phyloP scores from a whole-genome alignment of 345 rosid genomes.

The Eucalyptus curtisii region DNA sequence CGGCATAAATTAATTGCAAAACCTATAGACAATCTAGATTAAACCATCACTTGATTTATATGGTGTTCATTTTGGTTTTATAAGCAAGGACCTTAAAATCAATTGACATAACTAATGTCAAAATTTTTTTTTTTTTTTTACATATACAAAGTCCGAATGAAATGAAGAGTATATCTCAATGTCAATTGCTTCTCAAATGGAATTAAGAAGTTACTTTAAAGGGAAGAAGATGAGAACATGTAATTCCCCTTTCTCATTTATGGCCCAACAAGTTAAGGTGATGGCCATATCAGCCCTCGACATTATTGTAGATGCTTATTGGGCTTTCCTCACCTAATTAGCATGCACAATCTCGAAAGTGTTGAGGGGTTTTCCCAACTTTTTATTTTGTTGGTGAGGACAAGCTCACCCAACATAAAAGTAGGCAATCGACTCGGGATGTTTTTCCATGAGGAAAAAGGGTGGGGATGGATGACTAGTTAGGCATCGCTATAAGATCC shows the following conservation, averaged over 20 bases:
- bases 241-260: background rate
- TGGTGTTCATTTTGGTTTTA: background rate
- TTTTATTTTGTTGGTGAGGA: background rate
- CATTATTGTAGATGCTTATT: background rate
- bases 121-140: background rate
- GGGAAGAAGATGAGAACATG: background rate
- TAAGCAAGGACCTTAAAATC: background rate
- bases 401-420: background rate
- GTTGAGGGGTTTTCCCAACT: background rate
- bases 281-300: background rate
- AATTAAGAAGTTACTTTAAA: background rate
- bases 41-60: background rate
- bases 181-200: too few species aligned
- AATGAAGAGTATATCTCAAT: too few species aligned
- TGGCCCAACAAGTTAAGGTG: background rate
- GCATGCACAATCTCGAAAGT: background rate
- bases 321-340: background rate
- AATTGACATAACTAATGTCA: background rate
- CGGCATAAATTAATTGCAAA: background rate
- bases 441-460: background rate
- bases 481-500: background rate
- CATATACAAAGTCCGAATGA: too few species aligned
- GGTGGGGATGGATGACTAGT: background rate
- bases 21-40: background rate
- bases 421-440: background rate